A percentile compares a stretch with the other conserved stretches of the same genome.
phyloP scores from a whole-genome alignment of 805 yeast species.

The Candida parachauliodes region DNA sequence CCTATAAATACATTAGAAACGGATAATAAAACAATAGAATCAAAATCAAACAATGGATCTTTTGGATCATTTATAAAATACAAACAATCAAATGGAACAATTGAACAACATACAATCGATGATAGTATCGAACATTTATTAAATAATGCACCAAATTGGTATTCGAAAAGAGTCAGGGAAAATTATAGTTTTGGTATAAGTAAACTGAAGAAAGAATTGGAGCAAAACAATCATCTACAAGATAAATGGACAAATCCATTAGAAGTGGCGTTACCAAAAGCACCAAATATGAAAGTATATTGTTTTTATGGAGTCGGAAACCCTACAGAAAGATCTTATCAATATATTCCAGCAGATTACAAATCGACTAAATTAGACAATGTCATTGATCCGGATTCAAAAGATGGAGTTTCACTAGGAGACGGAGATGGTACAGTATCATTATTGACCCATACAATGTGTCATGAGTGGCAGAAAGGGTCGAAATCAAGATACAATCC shows the following conservation, averaged over 20 bases:
- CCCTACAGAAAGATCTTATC: constrained; percentile 91
- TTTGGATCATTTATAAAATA: constrained; percentile 77
- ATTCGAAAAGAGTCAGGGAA: constrained; percentile 54
- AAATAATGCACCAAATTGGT: constrained; percentile 74
- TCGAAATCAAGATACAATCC: constrained; percentile 72
- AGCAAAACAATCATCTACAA: constrained; percentile 63
- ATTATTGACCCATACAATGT: constrained; percentile 78
- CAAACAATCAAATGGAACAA: constrained; percentile 31
- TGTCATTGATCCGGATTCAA: constrained; percentile 64
- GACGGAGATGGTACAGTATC: constrained; percentile 98
- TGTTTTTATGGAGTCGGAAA: constrained; percentile 97
- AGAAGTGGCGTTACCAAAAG: constrained; percentile 87
- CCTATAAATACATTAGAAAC: constrained; percentile 29
- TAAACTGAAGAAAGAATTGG: constrained; percentile 52
- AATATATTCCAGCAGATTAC: constrained; percentile 59
- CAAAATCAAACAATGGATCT: constrained; percentile 21
- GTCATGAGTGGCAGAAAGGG: constrained; percentile 82
- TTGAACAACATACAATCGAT: constrained; percentile 46
- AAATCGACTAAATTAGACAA: constrained; percentile 55
- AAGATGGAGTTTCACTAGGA: constrained; percentile 68
- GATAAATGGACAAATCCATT: constrained; percentile 92
- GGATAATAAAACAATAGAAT: constrained; percentile 14
- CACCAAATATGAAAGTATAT: constrained; percentile 85
- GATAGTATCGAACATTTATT: constrained; percentile 66
- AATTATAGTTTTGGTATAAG: constrained; percentile 83